Conservation (phyloP, 78 protist genomes). For the Mastigamoeba balamuthi region DNA sequence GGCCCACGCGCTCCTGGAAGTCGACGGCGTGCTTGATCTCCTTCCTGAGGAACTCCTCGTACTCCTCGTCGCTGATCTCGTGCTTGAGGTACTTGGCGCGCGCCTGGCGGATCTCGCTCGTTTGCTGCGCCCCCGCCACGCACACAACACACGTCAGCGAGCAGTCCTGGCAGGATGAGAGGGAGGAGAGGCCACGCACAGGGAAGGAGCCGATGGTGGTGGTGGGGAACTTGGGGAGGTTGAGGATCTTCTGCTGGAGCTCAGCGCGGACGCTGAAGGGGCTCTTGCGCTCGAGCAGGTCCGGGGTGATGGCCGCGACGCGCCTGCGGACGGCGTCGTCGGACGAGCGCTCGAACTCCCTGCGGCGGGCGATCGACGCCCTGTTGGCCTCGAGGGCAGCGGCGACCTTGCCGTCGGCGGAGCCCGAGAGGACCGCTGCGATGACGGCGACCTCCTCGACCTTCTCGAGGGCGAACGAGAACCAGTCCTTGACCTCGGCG, state of each 20-base stretch:
- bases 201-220: constrained; percentile 81
- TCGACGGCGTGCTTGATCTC: constrained; percentile 28
- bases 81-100: constrained; percentile 15
- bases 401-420: too few species aligned
- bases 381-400: constrained; percentile 4
- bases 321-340: constrained; percentile 10
- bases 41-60: constrained; percentile 25
- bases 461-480: constrained; percentile 55
- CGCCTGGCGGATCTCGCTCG: constrained; percentile 43
- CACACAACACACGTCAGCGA: too few species aligned
- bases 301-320: constrained; percentile 12
- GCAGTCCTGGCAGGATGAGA: too few species aligned
- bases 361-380: background rate
- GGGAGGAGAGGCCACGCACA: too few species aligned
- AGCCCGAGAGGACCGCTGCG: background rate
- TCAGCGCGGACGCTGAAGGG: constrained; percentile 14
- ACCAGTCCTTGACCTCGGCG: constrained; percentile 43
- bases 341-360: constrained; percentile 4
- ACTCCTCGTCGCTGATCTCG: constrained; percentile 23
- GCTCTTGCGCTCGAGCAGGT: constrained; percentile 27
- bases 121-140: too few species aligned
- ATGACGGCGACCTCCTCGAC: constrained; percentile 35
- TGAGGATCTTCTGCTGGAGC: constrained; percentile 12
- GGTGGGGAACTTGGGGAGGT: constrained; percentile 60
- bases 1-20: constrained; percentile 53